Evolutionary conservation across 1,284 basidiomycete genomes (phyloP), one percentile per base, ranked within the genome.

Genomic region (Ganoderma lucidum): DNA sequence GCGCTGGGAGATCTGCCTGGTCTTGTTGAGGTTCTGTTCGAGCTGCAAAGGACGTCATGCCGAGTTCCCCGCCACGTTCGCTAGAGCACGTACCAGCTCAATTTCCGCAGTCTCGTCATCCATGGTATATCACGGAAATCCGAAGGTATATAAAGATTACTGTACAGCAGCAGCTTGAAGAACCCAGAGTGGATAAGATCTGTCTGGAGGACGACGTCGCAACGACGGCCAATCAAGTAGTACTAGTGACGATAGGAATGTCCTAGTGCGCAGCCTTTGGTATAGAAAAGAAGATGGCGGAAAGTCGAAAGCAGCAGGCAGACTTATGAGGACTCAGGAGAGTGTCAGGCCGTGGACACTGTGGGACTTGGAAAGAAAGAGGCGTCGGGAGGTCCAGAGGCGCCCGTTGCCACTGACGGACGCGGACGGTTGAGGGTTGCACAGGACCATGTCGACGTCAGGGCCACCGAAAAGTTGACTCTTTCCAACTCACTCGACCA

Each of bases 1-100:
- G 62, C 92, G 84, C 75, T 92, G 90, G 0, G 93, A 94, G 69
- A 93, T 92, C 75, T 93, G 93, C 32, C 87, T 86, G 0, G 93
- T 94, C 80, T 94, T 95, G 79, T 92, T 90, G 60, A 95, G 83
- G 78, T 95, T 94, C 80, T 95, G 93, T 81, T 95, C 93, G 12
- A 95, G 86, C 93, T 94, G 65, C 23, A 39, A 39, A 10, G 14
- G 39, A 39, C 53, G n/a, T 41, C 51, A 64, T 3, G 44, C 10
- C 14, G 37, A 12, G 53, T 1, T 41, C 9, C 15, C 51, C 17
- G 41, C n/a, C 12, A n/a, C 58, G 8, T 10, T 12, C 1, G 35
- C 10, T 51, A 37, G 10, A 56, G 28, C 39, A 42, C 83, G 70
- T 79, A 92, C 91, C 75, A 93, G 86, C 80, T 93, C 91, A 63